Conservation (phyloP, 1,284 basidiomycete genomes). For the Apiotrichum mycotoxinovorans region DNA sequence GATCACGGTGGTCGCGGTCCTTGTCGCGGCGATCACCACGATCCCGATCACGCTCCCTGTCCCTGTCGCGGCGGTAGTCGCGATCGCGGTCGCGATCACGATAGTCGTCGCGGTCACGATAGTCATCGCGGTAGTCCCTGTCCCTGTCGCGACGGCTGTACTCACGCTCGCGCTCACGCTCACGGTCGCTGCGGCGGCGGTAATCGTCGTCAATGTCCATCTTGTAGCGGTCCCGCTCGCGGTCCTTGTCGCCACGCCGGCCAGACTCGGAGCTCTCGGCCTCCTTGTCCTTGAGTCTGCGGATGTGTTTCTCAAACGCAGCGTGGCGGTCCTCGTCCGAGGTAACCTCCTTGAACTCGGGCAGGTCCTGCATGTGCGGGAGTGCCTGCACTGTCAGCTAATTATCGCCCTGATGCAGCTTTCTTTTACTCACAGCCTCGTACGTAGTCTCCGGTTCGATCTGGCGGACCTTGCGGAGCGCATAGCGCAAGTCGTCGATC, state of each 20-base stretch:
- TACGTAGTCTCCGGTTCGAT: slow-evolving; percentile 69
- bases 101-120: slow-evolving; percentile 50
- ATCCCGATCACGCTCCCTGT: slow-evolving; percentile 25
- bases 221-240: slow-evolving; percentile 37
- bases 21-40: slow-evolving; percentile 9
- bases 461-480: slow-evolving; percentile 80
- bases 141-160: slow-evolving; percentile 22
- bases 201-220: slow-evolving; percentile 20
- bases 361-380: slow-evolving; percentile 69
- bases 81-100: slow-evolving; percentile 21
- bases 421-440: slow-evolving; percentile 62
- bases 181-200: slow-evolving; percentile 3
- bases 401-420: too few relatives aligned
- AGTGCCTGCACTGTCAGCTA: slow-evolving; percentile 56
- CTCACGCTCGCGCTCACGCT: slow-evolving; percentile 22
- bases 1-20: neutral
- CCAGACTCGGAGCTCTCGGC: slow-evolving; percentile 31
- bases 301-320: slow-evolving; percentile 80
- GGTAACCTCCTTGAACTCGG: slow-evolving; percentile 76
- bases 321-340: slow-evolving; percentile 68
- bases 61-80: slow-evolving; percentile 9
- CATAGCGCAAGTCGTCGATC: slow-evolving; percentile 94
- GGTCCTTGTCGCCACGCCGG: slow-evolving; percentile 21
- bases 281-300: slow-evolving; percentile 82
- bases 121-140: slow-evolving; percentile 16